Percentiles rank a stretch among this genome's conserved stretches.
phyloP scores from a whole-genome alignment of 495 filamentous ascomycete genomes.

The Neurospora sp. region DNA sequence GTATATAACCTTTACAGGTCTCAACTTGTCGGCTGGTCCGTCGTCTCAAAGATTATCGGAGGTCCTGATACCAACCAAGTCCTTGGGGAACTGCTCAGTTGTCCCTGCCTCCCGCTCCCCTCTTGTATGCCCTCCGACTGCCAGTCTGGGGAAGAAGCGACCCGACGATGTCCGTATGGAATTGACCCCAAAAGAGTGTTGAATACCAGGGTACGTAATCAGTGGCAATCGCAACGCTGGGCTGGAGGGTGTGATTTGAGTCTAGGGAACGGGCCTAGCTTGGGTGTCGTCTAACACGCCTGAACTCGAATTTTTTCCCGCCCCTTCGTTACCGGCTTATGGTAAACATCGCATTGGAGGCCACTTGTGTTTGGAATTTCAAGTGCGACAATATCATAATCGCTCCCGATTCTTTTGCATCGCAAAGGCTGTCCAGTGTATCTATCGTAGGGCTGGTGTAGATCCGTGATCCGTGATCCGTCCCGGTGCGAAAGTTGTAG shows the following conservation, averaged over 20 bases:
- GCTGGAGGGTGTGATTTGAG: neutral
- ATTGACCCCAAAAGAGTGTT: neutral
- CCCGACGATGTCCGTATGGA: neutral
- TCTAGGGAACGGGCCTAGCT: neutral
- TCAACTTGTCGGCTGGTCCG: neutral
- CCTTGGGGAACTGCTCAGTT: too few relatives aligned
- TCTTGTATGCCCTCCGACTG: neutral
- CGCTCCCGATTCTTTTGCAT: neutral
- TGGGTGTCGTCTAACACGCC: neutral
- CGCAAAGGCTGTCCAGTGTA: neutral
- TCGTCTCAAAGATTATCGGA: neutral
- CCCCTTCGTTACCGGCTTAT: neutral
- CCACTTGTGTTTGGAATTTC: neutral
- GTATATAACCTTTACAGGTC: neutral
- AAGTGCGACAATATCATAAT: neutral
- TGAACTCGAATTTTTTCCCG: neutral
- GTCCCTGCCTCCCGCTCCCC: too few relatives aligned
- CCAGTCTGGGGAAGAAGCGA: neutral
- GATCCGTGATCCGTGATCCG: neutral
- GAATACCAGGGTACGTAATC: neutral
- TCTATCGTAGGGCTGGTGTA: neutral
- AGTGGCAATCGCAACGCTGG: neutral
- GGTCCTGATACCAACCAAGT: too few relatives aligned
- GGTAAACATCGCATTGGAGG: neutral
- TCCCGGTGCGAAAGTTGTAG: neutral